These are phyloP conservation scores for Ceratocystis smalleyi DNA, from an alignment of 2,329 filamentous ascomycete species.

Conservation along the genomic window DNA sequence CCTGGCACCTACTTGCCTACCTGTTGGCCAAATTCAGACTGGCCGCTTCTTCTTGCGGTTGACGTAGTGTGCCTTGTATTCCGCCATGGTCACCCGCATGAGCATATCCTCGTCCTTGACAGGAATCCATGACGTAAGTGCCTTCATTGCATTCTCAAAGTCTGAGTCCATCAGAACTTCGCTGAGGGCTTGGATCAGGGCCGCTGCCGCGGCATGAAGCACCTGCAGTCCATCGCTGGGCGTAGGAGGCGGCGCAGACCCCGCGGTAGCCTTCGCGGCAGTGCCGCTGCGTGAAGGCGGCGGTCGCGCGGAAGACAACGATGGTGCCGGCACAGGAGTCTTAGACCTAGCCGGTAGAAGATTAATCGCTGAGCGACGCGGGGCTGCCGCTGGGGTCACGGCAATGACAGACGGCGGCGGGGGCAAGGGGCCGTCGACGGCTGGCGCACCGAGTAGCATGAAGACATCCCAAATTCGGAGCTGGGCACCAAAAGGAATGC, in stretches of 20 bases:
- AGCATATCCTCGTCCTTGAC: slow-evolving; percentile 87
- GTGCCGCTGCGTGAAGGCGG: slow-evolving; percentile 15
- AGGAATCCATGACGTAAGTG: slow-evolving; percentile 82
- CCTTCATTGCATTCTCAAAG: slow-evolving; percentile 97
- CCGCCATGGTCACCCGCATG: slow-evolving; percentile 75
- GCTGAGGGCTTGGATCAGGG: slow-evolving; percentile 76
- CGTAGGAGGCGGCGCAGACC: slow-evolving; percentile 15
- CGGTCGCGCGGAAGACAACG: slow-evolving; percentile 62
- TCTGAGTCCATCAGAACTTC: slow-evolving; percentile 83
- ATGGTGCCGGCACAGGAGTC: slow-evolving; percentile 97
- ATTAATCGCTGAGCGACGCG: slow-evolving; percentile 13
- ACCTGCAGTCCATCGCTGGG: slow-evolving; percentile 51
- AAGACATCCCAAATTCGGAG: slow-evolving; percentile 96
- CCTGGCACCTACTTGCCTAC: neutral
- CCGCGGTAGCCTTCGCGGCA: slow-evolving; percentile 1
- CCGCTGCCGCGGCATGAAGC: slow-evolving; percentile 76
- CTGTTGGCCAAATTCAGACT: neutral
- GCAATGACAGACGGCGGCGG: slow-evolving; percentile 13
- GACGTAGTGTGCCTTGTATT: slow-evolving; percentile 47
- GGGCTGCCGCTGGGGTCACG: neutral
- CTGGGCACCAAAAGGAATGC: slow-evolving; percentile 84
- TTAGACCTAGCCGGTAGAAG: slow-evolving; percentile 86
- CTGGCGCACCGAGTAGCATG: slow-evolving; percentile 75
- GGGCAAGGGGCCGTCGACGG: slow-evolving; percentile 21
- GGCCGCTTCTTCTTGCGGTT: slow-evolving; percentile 16